phyloP scores from a whole-genome alignment of 495 filamentous ascomycete genomes.

The Penicillium malachiteum region DNA sequence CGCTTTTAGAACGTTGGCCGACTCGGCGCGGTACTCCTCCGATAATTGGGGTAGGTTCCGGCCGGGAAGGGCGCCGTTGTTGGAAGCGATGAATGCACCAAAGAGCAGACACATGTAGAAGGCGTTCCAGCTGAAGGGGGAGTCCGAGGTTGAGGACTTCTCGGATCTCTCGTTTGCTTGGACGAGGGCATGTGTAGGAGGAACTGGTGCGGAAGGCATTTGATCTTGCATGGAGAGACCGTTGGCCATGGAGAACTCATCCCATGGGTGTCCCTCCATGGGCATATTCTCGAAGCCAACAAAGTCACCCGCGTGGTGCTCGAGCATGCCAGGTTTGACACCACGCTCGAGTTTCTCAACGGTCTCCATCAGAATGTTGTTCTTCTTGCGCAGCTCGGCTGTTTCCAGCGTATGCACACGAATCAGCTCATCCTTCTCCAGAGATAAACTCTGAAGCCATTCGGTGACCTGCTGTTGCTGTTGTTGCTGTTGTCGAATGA shows the following conservation, averaged over 20 bases:
- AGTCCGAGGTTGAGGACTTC: constrained; percentile 56
- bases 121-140: constrained; percentile 57
- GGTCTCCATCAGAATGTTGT: constrained; percentile 82
- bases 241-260: constrained; percentile 73
- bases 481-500: constrained; percentile 64
- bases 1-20: constrained; percentile 83
- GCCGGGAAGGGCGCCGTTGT: constrained; percentile 59
- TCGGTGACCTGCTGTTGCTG: constrained; percentile 71
- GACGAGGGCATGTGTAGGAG: constrained; percentile 20
- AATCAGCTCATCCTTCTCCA: constrained; percentile 91
- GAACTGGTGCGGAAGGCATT: constrained; percentile 30
- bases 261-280: constrained; percentile 76
- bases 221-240: constrained; percentile 48
- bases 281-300: constrained; percentile 77
- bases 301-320: constrained; percentile 66
- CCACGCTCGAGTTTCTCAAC: constrained; percentile 75
- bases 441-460: constrained; percentile 71
- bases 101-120: constrained; percentile 86
- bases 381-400: constrained; percentile 92
- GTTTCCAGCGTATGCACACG: constrained; percentile 88
- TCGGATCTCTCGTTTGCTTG: constrained; percentile 54
- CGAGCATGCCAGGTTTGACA: constrained; percentile 56
- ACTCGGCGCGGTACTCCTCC: constrained; percentile 90
- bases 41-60: constrained; percentile 76
- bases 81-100: constrained; percentile 94